These are phyloP conservation scores for Penicillium sp. DNA, from an alignment of 2,329 filamentous ascomycete genomes.

Conservation along the genomic window DNA sequence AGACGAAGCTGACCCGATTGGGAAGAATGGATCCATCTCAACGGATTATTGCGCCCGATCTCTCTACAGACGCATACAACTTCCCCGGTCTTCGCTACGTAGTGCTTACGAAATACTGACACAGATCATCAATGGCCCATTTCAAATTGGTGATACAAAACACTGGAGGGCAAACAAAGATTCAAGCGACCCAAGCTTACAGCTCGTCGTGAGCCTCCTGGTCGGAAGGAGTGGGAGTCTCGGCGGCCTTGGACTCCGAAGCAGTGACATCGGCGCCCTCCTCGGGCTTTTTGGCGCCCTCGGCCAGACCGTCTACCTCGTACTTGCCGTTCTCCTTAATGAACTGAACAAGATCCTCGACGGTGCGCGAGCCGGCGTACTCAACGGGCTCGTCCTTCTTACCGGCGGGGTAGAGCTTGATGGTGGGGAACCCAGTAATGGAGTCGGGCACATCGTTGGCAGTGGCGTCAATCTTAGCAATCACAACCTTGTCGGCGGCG, in stretches of 20 bases:
- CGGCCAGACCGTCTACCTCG: constrained; percentile 66
- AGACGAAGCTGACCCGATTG: constrained; percentile 2
- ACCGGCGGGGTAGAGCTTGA: constrained; percentile 95
- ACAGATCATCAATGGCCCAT: constrained; percentile 4
- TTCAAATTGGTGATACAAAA: constrained; percentile 20
- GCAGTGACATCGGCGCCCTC: constrained; percentile 35
- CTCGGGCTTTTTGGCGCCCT: constrained; percentile 56
- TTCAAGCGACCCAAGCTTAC: constrained; percentile 22
- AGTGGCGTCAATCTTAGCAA: constrained; percentile 93
- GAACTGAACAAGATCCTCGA: constrained; percentile 90
- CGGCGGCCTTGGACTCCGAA: constrained; percentile 18
- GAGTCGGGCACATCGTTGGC: constrained; percentile 95
- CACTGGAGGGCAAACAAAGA: background rate
- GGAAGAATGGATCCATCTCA: background rate
- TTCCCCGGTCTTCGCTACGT: background rate
- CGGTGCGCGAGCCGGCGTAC: constrained; percentile 81
- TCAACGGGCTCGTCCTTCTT: constrained; percentile 80
- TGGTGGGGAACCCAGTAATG: constrained; percentile 96
- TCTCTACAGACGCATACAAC: background rate
- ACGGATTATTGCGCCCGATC: too few species aligned
- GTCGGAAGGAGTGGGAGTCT: constrained; percentile 27
- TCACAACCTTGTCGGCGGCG: constrained; percentile 59
- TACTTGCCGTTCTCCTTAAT: constrained; percentile 93
- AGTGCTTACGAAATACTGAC: background rate
- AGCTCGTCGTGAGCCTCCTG: constrained; percentile 39